Evolutionary conservation across 768 basidiomycete species (phyloP).

Genomic region (Mycena venus): DNA sequence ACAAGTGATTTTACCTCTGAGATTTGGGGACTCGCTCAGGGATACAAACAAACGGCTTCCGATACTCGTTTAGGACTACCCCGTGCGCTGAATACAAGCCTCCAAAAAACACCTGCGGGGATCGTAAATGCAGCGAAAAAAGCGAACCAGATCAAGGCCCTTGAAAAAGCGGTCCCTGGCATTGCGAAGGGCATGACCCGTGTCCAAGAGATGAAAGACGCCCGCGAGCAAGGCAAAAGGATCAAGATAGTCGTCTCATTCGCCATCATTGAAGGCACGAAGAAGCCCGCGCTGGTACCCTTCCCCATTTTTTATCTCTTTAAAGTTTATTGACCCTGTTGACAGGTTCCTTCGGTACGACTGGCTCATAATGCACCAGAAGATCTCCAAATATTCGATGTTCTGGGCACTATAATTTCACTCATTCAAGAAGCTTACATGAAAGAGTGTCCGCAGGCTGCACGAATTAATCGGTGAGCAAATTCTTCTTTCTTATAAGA

Average conservation of each 20-base stretch:
- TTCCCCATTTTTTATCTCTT: neutral
- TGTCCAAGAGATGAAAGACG: neutral
- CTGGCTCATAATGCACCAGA: neutral
- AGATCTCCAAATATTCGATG: neutral
- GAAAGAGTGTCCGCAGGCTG: neutral
- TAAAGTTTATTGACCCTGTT: neutral
- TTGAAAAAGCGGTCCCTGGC: neutral
- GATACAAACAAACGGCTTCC: slow-evolving; percentile 9
- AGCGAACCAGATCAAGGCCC: neutral
- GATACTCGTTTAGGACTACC: slow-evolving; percentile 23
- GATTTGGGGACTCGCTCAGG: slow-evolving; percentile 13
- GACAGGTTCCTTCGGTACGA: neutral
- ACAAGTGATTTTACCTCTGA: slow-evolving; percentile 26
- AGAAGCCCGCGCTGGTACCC: neutral
- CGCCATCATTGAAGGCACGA: neutral
- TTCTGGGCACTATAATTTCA: neutral
- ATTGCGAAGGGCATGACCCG: neutral
- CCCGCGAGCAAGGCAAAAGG: slow-evolving; percentile 14
- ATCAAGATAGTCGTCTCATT: neutral
- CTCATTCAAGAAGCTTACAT: neutral
- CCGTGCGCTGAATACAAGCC: neutral
- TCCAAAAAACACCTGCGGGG: slow-evolving; percentile 4
- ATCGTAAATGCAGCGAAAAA: neutral
- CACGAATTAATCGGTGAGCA: slow-evolving; percentile 3
- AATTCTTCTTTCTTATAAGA: neutral